Base-by-base conservation (phyloP, 352 stramenopile genomes). In the Phytophthora meadii region DNA sequence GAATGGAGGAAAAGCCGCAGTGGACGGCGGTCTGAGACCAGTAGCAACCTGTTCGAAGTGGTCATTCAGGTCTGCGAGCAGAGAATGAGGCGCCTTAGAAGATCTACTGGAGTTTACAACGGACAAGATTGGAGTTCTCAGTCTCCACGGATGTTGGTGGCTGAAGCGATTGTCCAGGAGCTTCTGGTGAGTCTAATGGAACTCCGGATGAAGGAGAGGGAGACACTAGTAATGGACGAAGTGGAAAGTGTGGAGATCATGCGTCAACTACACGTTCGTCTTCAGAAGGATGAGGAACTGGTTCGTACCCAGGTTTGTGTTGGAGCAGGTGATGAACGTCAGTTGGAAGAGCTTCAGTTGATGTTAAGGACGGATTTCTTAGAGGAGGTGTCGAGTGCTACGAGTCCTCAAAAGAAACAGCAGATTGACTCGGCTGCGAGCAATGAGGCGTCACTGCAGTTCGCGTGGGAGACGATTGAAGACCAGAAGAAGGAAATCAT, bases 401-500 rank as follows among this genome's bases (percentile, higher is more conserved):
- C 60, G 34, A 72, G 68, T 61, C 61, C 70, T 12, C 61, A 79
- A 54, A 70, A 70, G 42, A 65, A 64, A 6, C 61, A 73, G 24
- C 65, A 73, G 39, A 4, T 9, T 0, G 64, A 77, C 32, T 66
- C 64, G n/a, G 65, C 73, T 25, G 64, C 76, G 8, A 71, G 72
- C 47, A 81, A 79, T 15, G 82, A 91, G 19, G 74, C 82, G 0
- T 91, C 82, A 17, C 55, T 91, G n/a, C 82, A 91, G 57, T 91
- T 91, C 32, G 82, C 80, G 7, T 91, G 80, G 80, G 82, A 91
- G 28, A 91, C 82, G 24, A 89, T 91, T 37, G 74, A 89, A 34
- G 82, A 87, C 30, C 82, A 91, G 40, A 91, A 89, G 67, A 77
- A 84, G 48, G 76, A 91, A 51, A 80, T 91, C 8, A 74, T 85